Base-by-base conservation (phyloP, 768 basidiomycete genomes). In the Hirschioporus abietinus region DNA sequence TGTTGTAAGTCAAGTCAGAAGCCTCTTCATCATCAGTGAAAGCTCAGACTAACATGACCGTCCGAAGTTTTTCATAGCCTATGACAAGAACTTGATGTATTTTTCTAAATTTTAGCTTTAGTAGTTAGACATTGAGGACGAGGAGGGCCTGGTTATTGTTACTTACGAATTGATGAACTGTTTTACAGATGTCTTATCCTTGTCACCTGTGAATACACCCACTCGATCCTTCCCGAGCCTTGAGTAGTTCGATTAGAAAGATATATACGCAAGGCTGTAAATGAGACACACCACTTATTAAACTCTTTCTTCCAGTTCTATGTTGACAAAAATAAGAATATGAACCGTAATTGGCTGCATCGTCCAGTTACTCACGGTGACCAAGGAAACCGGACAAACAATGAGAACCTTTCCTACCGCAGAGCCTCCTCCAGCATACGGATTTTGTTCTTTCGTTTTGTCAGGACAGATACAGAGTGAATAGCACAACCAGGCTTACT, bases 281-380 rank as follows among this genome's bases (percentile, higher is more conserved):
- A 80, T 80, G 75, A 75, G 17, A 82, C 89, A 34, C 79, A 88
- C 96, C 97, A 99, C 79, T 99, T 99, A 71, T 90, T 84, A 73
- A 99, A 95, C 75, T 99, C 97, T 58, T 87, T 88, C 74, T 87
- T 90, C 97, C 97, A 99, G 74, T 98, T 99, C 89, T 96, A 73
- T 0, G 30, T 35, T 63, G 30, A 60, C 42, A 59, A 67, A 68
- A 35, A 67, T 59, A 65, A 20, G 57, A 57, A 58, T 27, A 34
- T 30, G 61, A 25, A 61, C 61, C 24, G 7, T 42, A 30, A 30
- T 69, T 60, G 35, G n/a, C 30, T 20, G 42, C 64, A 30, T 59
- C n/a, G 42, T 8, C 61, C n/a, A 57, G 52, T 35, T 5, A 74
- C 85, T 69, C 71, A 94, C 94, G 68, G 88, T 91, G 70, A 96